Conservation (phyloP, 2,329 filamentous ascomycete species). For the Arthrobotrys entomopaga region DNA sequence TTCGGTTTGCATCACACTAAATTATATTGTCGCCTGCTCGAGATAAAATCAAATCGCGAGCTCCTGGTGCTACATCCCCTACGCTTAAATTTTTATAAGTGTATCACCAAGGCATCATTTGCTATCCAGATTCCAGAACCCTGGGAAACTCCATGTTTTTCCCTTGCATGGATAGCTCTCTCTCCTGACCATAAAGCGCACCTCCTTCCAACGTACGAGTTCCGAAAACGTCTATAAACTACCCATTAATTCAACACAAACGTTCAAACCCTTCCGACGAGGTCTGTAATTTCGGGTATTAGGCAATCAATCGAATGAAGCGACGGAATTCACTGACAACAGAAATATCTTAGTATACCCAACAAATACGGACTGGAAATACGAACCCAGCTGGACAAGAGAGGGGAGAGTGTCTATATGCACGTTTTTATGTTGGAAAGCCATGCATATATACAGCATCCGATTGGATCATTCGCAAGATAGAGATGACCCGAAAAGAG, state of each 20-base stretch:
- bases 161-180: slow-evolving; percentile 28
- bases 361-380: too few species aligned
- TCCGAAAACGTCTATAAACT: slow-evolving; percentile 27
- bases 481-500: too few species aligned
- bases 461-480: slow-evolving; percentile 22
- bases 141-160: slow-evolving; percentile 1
- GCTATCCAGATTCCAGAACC: slow-evolving; percentile 6
- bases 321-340: too few species aligned
- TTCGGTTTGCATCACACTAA: not conserved
- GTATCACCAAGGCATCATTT: slow-evolving; percentile 2
- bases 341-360: too few species aligned
- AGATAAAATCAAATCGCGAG: slow-evolving; percentile 18
- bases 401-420: slow-evolving; percentile 2
- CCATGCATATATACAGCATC: slow-evolving; percentile 6
- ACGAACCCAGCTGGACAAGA: not conserved
- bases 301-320: not conserved
- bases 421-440: slow-evolving; percentile 15
- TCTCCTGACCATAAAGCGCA: slow-evolving; percentile 1
- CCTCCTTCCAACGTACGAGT: slow-evolving; percentile 29
- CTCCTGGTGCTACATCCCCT: too few species aligned
- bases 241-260: slow-evolving; percentile 1
- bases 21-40: slow-evolving; percentile 34
- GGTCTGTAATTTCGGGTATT: not conserved
- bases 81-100: too few species aligned
- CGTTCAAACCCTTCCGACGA: not conserved